Evolutionary conservation across 2,329 filamentous ascomycete species (phyloP).

Genomic region (Thermothelomyces thermophilus): DNA sequence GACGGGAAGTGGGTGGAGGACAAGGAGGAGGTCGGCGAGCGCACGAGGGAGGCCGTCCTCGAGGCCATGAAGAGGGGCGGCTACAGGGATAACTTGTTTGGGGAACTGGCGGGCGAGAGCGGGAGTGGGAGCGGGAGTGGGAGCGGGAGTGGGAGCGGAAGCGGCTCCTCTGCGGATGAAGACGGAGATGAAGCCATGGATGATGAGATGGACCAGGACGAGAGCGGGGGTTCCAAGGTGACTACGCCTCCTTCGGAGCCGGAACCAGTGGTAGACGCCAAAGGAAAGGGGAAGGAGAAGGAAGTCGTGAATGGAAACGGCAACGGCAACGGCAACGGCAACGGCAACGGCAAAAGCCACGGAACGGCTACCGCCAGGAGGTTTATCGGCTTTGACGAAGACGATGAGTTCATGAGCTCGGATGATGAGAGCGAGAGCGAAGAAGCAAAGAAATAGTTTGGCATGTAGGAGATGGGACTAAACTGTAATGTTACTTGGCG

Average conservation of each 20-base stretch:
- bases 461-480: not conserved
- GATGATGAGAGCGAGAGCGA: conserved; percentile 47
- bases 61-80: conserved; percentile 60
- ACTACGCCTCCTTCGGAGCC: conserved; percentile 43
- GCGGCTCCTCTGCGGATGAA: conserved; percentile 4
- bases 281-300: conserved; percentile 36
- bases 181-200: conserved; percentile 14
- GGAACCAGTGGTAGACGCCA: conserved; percentile 28
- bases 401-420: conserved; percentile 67
- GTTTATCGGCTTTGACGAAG: conserved; percentile 74
- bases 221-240: conserved; percentile 38
- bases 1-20: conserved; percentile 94
- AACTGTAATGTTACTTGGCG: not conserved
- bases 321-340: conserved; percentile 31
- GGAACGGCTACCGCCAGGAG: conserved; percentile 35
- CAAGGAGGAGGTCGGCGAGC: conserved; percentile 83
- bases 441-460: conserved; percentile 19
- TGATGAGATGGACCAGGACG: conserved; percentile 27
- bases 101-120: not conserved
- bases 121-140: not conserved
- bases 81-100: conserved; percentile 48
- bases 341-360: conserved; percentile 34
- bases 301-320: conserved; percentile 33
- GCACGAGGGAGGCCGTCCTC: conserved; percentile 69
- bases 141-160: conserved; percentile 1